phyloP scores from a whole-genome alignment of 1,139 yeast genomes.

The Suhomyces chickasaworum region DNA sequence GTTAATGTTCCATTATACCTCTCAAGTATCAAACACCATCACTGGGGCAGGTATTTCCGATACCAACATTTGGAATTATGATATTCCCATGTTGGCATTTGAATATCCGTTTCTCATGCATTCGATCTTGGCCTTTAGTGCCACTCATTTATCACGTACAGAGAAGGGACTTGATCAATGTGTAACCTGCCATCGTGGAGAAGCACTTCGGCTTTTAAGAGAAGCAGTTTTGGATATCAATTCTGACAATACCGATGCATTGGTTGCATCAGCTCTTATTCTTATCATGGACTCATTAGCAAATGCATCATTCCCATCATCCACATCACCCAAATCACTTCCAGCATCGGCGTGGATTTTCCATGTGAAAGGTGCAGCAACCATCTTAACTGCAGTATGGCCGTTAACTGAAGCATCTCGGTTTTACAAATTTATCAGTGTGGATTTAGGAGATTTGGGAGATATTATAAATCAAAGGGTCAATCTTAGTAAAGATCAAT shows the following conservation, averaged over 20 bases:
- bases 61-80: constrained; percentile 82
- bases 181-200: constrained; percentile 85
- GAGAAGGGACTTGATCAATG: constrained; percentile 78
- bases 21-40: constrained; percentile 81
- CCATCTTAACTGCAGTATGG: constrained; percentile 92
- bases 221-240: constrained; percentile 86
- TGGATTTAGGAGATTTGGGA: constrained; percentile 79
- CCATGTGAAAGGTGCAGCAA: constrained; percentile 96
- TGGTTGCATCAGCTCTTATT: constrained; percentile 88
- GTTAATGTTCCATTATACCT: constrained; percentile 84
- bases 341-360: constrained; percentile 97
- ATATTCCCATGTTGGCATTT: constrained; percentile 86
- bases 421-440: constrained; percentile 75
- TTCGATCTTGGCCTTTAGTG: constrained; percentile 83
- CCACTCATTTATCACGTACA: constrained; percentile 82
- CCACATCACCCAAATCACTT: constrained; percentile 60
- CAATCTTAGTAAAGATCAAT: constrained; percentile 20
- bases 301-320: constrained; percentile 78
- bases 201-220: constrained; percentile 75
- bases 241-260: constrained; percentile 84
- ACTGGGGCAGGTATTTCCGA: constrained; percentile 91
- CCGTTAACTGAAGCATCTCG: constrained; percentile 80
- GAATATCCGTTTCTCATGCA: constrained; percentile 91
- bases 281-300: constrained; percentile 92
- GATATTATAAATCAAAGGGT: constrained; percentile 65